Evolutionary conservation across 164 flowering plant genomes (phyloP).

Genomic region (Pachysandra terminalis): DNA sequence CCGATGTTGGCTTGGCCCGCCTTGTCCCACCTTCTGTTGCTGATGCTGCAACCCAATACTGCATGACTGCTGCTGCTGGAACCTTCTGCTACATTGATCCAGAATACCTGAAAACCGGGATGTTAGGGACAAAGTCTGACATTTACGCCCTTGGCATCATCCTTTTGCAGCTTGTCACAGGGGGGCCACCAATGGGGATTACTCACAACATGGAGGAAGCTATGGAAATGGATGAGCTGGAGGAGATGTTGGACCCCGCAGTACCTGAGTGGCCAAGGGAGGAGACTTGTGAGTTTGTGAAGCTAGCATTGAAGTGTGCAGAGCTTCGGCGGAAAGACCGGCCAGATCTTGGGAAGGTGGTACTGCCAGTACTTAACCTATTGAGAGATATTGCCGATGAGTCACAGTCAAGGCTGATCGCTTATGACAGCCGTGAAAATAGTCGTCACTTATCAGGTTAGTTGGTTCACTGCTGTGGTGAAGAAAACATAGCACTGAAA

Average conservation of each 20-base stretch:
- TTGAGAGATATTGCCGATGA: slow-evolving; percentile 30
- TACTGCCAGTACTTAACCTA: slow-evolving; percentile 43
- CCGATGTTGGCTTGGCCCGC: slow-evolving; percentile 62
- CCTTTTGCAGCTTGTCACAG: slow-evolving; percentile 50
- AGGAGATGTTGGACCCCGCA: slow-evolving; percentile 41
- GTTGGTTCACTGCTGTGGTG: too few relatives aligned
- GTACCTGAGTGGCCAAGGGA: slow-evolving; percentile 58
- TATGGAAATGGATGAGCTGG: slow-evolving; percentile 34
- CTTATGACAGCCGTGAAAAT: too few relatives aligned
- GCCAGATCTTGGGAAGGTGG: slow-evolving; percentile 40
- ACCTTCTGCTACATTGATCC: slow-evolving; percentile 73
- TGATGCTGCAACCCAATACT: slow-evolving; percentile 41
- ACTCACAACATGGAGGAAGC: slow-evolving; percentile 37
- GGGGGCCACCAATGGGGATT: slow-evolving; percentile 48
- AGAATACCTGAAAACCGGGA: slow-evolving; percentile 63
- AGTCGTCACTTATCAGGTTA: too few relatives aligned
- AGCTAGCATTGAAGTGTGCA: slow-evolving; percentile 42
- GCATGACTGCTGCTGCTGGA: slow-evolving; percentile 59
- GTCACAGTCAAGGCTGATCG: too few relatives aligned
- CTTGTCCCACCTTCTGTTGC: slow-evolving; percentile 53
- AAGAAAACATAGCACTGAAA: too few relatives aligned
- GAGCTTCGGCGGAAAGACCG: slow-evolving; percentile 57
- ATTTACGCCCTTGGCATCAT: slow-evolving; percentile 59
- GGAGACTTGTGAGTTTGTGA: slow-evolving; percentile 36
- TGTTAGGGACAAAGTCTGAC: slow-evolving; percentile 60